A percentile compares a stretch with the other conserved stretches of the same genome.
Conservation (phyloP, 306 rosid species). For the Trichosanthes cucumerina region DNA sequence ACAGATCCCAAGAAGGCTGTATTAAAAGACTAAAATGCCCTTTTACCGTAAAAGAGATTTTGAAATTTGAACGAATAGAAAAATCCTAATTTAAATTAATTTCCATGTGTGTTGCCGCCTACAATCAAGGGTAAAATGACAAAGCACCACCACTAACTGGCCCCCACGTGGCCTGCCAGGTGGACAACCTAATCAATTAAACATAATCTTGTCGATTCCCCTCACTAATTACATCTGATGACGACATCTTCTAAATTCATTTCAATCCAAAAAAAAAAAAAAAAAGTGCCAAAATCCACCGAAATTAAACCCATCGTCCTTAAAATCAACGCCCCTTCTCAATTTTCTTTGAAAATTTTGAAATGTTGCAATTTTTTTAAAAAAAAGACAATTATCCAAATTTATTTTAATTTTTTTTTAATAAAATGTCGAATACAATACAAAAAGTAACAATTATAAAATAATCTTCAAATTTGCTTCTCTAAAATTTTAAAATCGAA, state of each 20-base stretch:
- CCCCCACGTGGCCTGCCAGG: constrained; percentile 4
- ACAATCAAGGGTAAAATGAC: constrained; percentile 12
- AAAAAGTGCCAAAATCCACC: background rate
- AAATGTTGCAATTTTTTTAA: background rate
- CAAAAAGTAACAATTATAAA: too few species aligned
- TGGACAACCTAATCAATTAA: background rate
- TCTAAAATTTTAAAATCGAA: background rate
- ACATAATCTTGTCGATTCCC: background rate
- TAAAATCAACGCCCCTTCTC: background rate
- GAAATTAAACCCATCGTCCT: background rate
- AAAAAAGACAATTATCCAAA: background rate
- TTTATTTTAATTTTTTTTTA: background rate
- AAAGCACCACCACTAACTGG: background rate
- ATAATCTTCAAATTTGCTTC: background rate
- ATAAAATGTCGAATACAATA: too few species aligned
- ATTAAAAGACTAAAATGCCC: background rate
- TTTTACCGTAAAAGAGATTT: background rate
- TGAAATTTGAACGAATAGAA: background rate
- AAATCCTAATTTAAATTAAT: background rate
- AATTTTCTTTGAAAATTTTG: background rate
- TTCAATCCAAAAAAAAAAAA: background rate
- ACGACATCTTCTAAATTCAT: background rate
- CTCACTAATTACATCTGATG: background rate
- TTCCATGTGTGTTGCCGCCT: constrained; percentile 5
- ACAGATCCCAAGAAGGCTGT: background rate